phyloP scores from a whole-genome alignment of 805 yeast genomes.

The Teunomyces gatunensis region DNA sequence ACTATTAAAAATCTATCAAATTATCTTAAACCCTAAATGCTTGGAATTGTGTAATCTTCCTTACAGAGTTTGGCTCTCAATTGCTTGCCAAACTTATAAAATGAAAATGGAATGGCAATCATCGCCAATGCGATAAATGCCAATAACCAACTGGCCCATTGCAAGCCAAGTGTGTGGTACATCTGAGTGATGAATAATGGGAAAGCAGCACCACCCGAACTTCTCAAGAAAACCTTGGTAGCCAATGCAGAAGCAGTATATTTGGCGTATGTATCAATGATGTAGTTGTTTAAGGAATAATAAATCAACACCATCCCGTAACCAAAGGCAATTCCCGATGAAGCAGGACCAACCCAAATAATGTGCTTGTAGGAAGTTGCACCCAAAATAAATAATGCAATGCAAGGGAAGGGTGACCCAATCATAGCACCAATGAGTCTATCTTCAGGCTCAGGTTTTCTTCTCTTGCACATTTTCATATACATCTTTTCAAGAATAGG shows the following conservation, averaged over 20 bases:
- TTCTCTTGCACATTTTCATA: slow-evolving; percentile 44
- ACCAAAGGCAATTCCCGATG: slow-evolving; percentile 58
- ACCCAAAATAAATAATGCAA: slow-evolving; percentile 75
- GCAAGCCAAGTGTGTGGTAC: slow-evolving; percentile 70
- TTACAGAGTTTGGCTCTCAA: slow-evolving; percentile 66
- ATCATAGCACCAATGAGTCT: slow-evolving; percentile 77
- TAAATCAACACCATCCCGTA: slow-evolving; percentile 61
- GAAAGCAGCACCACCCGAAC: slow-evolving; percentile 86
- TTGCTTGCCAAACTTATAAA: slow-evolving; percentile 62
- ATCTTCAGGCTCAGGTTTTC: slow-evolving; percentile 76
- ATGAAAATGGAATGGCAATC: slow-evolving; percentile 69
- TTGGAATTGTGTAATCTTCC: slow-evolving; percentile 50
- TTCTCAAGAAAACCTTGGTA: slow-evolving; percentile 74
- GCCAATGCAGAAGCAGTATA: slow-evolving; percentile 81
- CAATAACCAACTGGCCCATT: slow-evolving; percentile 79
- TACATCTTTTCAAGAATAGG: slow-evolving; percentile 69
- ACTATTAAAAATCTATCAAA: slow-evolving; percentile 1
- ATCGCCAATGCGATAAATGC: slow-evolving; percentile 77
- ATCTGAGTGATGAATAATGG: slow-evolving; percentile 79
- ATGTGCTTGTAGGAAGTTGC: slow-evolving; percentile 70
- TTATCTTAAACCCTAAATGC: not conserved
- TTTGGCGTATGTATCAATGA: slow-evolving; percentile 84
- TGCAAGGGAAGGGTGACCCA: slow-evolving; percentile 80
- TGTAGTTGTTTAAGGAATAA: slow-evolving; percentile 69
- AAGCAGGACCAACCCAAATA: slow-evolving; percentile 65